Base-by-base conservation (phyloP, 148 eudicot genomes). In the Linanthus parryae region DNA sequence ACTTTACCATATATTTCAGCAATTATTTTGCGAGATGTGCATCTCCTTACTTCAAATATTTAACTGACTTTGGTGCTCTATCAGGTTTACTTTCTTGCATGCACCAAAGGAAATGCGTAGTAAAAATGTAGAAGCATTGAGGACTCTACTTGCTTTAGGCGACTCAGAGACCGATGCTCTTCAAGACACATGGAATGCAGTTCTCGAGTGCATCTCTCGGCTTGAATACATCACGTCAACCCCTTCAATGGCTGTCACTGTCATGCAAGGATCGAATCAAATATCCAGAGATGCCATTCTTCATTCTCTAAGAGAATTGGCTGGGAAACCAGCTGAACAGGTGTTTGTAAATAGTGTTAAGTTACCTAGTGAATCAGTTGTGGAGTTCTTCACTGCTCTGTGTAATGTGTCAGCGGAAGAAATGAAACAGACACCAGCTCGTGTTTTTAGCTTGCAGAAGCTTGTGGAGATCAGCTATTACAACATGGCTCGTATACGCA, bases 401-500 rank as follows among this genome's bases (percentile, higher is more conserved):
- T 92, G 98, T 65, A 83, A 79, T 54, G 89, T 84, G 38, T 92
- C 98, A 26, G 94, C 94, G 14, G 92, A 92, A 67, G 98, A 92
- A 67, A 66, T 92, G 56, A 83, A 79, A 63, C 98, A 92, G 72
- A 65, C 64, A 30, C 95, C 98, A 16, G 87, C 98, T 59, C 96
- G 96, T 63, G 98, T 92, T 62, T 92, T 81, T 65, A 92, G 98
- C 81, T 57, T 92, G 71, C 96, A 92, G 47, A 92, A 92, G 60
- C 94, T 92, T 79, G 98, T 92, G 56, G 98, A 92, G 64, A 92
- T 87, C 46, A 92, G 98, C 79, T 92, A 92, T 62, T 92, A 87
- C 73, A 92, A 92, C 68, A 92, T 87, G 95, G 96, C 96, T 26
- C 98, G 98, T 54, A 92, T 92, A 61, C 86, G 98, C 33, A 71